Evolutionary conservation across 352 stramenopile genomes (phyloP).

Genomic region (Salisapilia sapeloensis): DNA sequence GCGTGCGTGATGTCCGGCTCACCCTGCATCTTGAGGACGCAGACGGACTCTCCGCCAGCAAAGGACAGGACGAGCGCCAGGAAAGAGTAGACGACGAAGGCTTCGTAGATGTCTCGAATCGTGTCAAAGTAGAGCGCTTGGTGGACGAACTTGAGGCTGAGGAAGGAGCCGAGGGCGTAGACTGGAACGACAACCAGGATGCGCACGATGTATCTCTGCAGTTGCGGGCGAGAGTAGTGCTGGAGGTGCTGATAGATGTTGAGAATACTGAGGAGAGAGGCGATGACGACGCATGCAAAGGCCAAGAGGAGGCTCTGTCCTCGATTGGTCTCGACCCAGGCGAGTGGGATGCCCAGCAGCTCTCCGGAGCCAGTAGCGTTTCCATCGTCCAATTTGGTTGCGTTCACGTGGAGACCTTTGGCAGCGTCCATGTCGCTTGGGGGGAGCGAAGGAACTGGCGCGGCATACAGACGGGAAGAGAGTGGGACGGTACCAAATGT

Average conservation of each 20-base stretch:
- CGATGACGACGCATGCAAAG: slow-evolving; percentile 27
- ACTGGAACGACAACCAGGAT: slow-evolving; percentile 80
- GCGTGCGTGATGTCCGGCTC: slow-evolving; percentile 66
- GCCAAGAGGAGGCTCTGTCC: slow-evolving; percentile 30
- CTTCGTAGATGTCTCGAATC: slow-evolving; percentile 84
- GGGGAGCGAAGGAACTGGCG: no score
- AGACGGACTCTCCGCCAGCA: slow-evolving; percentile 74
- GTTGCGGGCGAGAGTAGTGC: slow-evolving; percentile 62
- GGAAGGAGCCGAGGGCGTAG: slow-evolving; percentile 67
- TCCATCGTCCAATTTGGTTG: slow-evolving; percentile 40
- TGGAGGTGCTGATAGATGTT: slow-evolving; percentile 80
- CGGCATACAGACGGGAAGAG: no score
- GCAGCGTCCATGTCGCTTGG: no score
- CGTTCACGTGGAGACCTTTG: no score
- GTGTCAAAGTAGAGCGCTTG: slow-evolving; percentile 75
- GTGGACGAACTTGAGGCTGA: slow-evolving; percentile 70
- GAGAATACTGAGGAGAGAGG: slow-evolving; percentile 44
- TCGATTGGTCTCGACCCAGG: slow-evolving; percentile 60
- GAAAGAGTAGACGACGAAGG: slow-evolving; percentile 88
- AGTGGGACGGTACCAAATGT: no score
- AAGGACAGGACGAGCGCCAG: slow-evolving; percentile 82
- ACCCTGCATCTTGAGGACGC: slow-evolving; percentile 77
- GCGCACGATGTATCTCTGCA: slow-evolving; percentile 81
- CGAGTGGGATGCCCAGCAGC: slow-evolving; percentile 38
- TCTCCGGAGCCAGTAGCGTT: slow-evolving; percentile 45